Evolutionary conservation across 1,284 basidiomycete genomes (phyloP), one percentile per base, ranked within the genome.

Genomic region (Cystobasidium sp.): DNA sequence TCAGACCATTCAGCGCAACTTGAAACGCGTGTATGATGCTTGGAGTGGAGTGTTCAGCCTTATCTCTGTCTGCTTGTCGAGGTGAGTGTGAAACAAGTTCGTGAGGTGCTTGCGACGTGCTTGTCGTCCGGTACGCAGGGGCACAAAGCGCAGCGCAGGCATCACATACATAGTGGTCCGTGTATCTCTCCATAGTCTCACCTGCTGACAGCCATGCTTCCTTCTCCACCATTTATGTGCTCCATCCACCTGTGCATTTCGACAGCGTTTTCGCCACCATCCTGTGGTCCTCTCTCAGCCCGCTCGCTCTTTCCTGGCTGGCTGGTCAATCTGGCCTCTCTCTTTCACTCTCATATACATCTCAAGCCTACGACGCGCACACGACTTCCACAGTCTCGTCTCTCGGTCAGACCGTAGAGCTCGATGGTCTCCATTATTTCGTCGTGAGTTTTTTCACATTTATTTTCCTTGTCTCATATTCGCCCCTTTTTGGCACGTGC

Each of bases 231-330:
- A 7, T 9, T 44, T 39, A 22, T 10, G n/a, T 18, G 20, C 55
- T 56, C 31, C 47, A 37, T 47, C 46, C 49, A n/a, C 53, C 67
- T 43, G 43, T 47, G 56, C 22, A 10, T 52, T n/a, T 20, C 16
- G 41, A 41, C 58, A 71, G 69, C 46, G 20, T 71, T 41, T n/a
- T 71, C 59, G 69, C 69, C 69, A 71, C 69, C 39, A 53, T 44
- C 43, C 37, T 71, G 47, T 59, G 31, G 44, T 39, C 61, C 18
- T 16, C 59, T 43, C 8, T 63, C 49, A 44, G 56, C 44, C 43
- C 64, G 46, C 68, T 61, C 31, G 24, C 24, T 31, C 44, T 31
- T 24, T 39, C 68, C 22, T 52, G 43, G 31, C 44, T 47, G n/a
- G 31, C 55, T 24, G 41, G 56, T 20, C 43, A 58, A 59, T 8